Evolutionary conservation across 352 stramenopile species (phyloP), one percentile per base, ranked within the genome.

Genomic region (Phytophthora megakarya): DNA sequence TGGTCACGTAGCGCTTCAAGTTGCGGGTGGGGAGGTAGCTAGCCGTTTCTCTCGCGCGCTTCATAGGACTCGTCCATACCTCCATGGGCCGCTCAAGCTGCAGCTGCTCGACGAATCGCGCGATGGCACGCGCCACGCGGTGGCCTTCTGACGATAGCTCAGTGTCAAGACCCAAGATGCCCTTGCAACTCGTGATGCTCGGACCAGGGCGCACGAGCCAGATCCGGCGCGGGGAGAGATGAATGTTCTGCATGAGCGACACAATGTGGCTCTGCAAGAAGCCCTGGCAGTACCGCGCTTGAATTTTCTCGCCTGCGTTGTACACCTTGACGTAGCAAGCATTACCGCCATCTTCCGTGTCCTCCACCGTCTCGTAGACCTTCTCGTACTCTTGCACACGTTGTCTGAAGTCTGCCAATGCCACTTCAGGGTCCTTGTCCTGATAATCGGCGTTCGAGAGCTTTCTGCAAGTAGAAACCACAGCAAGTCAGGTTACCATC

Each of bases 241-340:
- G 93, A 62, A 98, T 97, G 63, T 98, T 98, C 77, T 94, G 72
- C 21, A 95, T 48, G 21, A 97, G 79, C 32, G 84, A 96, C 56
- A 96, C 84, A 53, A 95, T 85, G 70, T 96, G 87, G 58, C 80
- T 92, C 59, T 94, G 84, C 18, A 97, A 47, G 65, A 95, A 96
- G 23, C 86, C 88, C 60, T 95, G 81, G 60, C 89, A 95, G 61
- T 84, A 90, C 15, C 90, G 80, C 33, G 87, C 86, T 51, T 95
- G 79, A 62, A 98, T 95, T 75, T 97, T 97, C 62, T 97, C 89
- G 13, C 93, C 93, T 26, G 84, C 86, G 42, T 98, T 98, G 73
- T 94, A 95, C 3, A 98, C 81, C 63, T 98, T 98, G 50, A 97
- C 91, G 61, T 97, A 98, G 61, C 89, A 93, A 21, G 90, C 87